Evolutionary conservation across 2,329 filamentous ascomycete species (phyloP).

Genomic region (Allantophomopsis cytisporea): DNA sequence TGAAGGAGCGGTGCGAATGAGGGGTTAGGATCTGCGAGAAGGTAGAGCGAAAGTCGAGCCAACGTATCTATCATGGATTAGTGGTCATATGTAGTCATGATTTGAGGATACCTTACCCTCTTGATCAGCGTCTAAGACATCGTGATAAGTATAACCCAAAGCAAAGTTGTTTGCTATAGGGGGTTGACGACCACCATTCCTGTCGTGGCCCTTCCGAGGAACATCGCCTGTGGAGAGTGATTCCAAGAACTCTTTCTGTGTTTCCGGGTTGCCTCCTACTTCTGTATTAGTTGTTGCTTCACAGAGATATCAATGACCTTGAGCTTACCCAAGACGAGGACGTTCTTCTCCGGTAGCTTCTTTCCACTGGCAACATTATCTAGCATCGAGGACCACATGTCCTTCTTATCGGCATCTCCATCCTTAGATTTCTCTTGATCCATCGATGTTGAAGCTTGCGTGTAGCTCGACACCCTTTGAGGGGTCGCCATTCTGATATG

Average conservation of each 20-base stretch:
- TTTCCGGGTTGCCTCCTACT: slow-evolving; percentile 65
- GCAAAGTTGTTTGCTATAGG: slow-evolving; percentile 88
- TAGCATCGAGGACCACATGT: slow-evolving; percentile 90
- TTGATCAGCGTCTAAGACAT: slow-evolving; percentile 86
- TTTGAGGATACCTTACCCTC: slow-evolving; percentile 47
- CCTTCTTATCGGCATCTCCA: slow-evolving; percentile 60
- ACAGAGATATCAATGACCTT: no score
- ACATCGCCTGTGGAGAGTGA: slow-evolving; percentile 21
- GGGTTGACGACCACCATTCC: slow-evolving; percentile 45
- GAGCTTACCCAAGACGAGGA: slow-evolving; percentile 64
- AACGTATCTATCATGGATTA: slow-evolving; percentile 55
- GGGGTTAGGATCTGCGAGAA: slow-evolving; percentile 72
- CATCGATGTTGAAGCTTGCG: slow-evolving; percentile 39
- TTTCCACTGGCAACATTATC: slow-evolving; percentile 84
- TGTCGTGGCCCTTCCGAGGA: slow-evolving; percentile 25
- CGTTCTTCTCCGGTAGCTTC: slow-evolving; percentile 79
- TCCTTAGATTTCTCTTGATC: slow-evolving; percentile 43
- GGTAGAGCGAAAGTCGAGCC: slow-evolving; percentile 78
- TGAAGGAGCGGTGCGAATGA: slow-evolving; percentile 73
- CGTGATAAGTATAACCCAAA: slow-evolving; percentile 87
- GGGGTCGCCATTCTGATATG: slow-evolving; percentile 12
- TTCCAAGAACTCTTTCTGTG: slow-evolving; percentile 74
- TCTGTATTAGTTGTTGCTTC: no score
- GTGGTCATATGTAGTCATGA: slow-evolving; percentile 3
- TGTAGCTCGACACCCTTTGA: slow-evolving; percentile 23